Evolutionary conservation across 2,329 filamentous ascomycete genomes (phyloP), one percentile per base, ranked within the genome.

Genomic region (Aspergillus sp.): DNA sequence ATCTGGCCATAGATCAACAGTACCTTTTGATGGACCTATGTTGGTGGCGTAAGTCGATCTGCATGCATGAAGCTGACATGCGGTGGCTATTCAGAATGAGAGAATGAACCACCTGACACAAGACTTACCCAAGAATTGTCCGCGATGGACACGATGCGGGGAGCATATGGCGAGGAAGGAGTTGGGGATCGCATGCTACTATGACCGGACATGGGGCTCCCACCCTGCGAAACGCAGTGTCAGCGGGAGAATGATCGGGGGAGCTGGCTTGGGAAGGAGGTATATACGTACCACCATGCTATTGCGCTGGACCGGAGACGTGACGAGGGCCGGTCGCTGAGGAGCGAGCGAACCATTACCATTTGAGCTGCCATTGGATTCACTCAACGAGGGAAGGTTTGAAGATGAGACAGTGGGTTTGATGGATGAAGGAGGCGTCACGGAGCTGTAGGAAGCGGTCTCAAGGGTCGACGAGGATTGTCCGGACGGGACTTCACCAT

Each of bases 21-120:
- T 8, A 95, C 82, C 69, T 96, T 96, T 76, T 96, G 91, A 66
- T 95, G 90, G 17, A 95, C 90, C 90, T 95, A 20, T 24, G 36
- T 30, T 17, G 46, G 60, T 48, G 20, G 35, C 22, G 26, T 44
- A 63, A 56, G 19, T 49, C 24, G 17, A 38, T 38, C 35, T 17
- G 16, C 16, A 17, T 7, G 9, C 40, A 42, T 22, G 8, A 13
- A 22, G 16, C 13, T 2, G 16, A n/a, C 14, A 38, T 11, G 35
- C 13, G 17, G 32, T 33, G 24, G 30, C 16, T 6, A 20, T 14
- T 30, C 26, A 45, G 7, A 45, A 45, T 7, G 24, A 13, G 9
- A 45, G 7, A 45, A 45, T 7, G 24, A 13, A 7, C 16, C 1
- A 45, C 17, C n/a, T 32, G 10, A 19, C 8, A 45, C 13, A 14